Base-by-base conservation (phyloP, 75 land plant genomes). In the Selaginella tamariscina region DNA sequence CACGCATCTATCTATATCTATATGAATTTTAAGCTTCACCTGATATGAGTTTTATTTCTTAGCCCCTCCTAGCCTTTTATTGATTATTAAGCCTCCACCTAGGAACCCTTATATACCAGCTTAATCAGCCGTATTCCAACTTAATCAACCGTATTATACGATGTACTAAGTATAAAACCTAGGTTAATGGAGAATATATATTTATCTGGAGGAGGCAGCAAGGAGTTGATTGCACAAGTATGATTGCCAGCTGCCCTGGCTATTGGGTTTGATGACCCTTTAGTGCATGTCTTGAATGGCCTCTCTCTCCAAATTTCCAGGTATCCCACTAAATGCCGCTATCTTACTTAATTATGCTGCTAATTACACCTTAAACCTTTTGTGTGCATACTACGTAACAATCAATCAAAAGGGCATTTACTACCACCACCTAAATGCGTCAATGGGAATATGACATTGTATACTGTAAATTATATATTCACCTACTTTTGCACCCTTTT, bases 171-270 rank as follows among this genome's bases (percentile, higher is more conserved):
- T 5, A 15, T 39, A 15, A 15, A 39, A 39, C 15, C 15, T 5
- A 39, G 15, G 15, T 39, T 15, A 39, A 39, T 15, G 15, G 49
- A 39, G 49, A 15, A 39, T 39, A n/a, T n/a, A n/a, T n/a, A 39
- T 15, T 39, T 39, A 39, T 39, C 49, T 39, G 49, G 49, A 39
- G 49, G 49, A 39, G 49, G 49, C 49, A 5, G 49, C 49, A 39
- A 5, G 15, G 11, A 39, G 49, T 39, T 39, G 49, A 39, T 39
- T 5, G 49, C 49, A 39, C 49, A 39, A 39, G 49, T 39, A 39
- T 39, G 49, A 39, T 39, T 39, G 49, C 49, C 49, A 39, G 49
- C 49, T 39, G 49, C 49, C 49, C 49, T 39, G 49, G 49, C 49
- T 39, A 39, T 39, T 39, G 49, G 49, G 49, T 39, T 39, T 39